phyloP scores from a whole-genome alignment of 2,329 filamentous ascomycete species.

The Diaporthe citri region DNA sequence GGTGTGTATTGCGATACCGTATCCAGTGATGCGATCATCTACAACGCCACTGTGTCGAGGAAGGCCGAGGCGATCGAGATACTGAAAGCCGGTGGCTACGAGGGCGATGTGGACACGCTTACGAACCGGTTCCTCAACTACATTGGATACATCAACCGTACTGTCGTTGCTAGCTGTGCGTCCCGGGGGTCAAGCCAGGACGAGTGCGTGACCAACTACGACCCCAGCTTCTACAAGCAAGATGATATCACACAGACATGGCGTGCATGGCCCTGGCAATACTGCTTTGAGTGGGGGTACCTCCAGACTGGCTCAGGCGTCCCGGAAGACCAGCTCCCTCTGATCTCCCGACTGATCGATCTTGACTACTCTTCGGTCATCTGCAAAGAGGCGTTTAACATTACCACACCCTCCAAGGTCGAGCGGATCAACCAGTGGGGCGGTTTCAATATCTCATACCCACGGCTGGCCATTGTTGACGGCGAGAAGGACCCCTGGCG shows the following conservation, averaged over 20 bases:
- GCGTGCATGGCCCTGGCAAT: constrained; percentile 66
- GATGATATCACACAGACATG: constrained; percentile 55
- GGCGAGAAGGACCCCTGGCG: constrained; percentile 87
- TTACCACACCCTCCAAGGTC: constrained; percentile 72
- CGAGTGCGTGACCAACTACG: constrained; percentile 53
- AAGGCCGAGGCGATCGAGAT: constrained; percentile 53
- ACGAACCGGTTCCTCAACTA: constrained; percentile 64
- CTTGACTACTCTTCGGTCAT: constrained; percentile 71
- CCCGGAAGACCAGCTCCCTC: constrained; percentile 71
- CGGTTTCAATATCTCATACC: constrained; percentile 78
- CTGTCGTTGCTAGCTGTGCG: constrained; percentile 45
- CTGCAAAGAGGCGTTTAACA: constrained; percentile 78
- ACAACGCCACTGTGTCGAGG: constrained; percentile 55
- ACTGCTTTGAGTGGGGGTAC: constrained; percentile 79
- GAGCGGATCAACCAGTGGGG: constrained; percentile 82
- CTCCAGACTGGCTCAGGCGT: constrained; percentile 80
- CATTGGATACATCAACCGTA: constrained; percentile 58
- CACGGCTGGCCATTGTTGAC: constrained; percentile 82
- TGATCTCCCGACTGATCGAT: constrained; percentile 79
- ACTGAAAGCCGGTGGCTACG: constrained; percentile 57
- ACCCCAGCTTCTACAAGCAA: constrained; percentile 50
- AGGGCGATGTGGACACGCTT: constrained; percentile 52
- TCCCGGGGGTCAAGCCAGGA: constrained; percentile 48
- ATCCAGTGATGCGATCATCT: constrained; percentile 56
- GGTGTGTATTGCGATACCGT: constrained; percentile 63